phyloP scores from a whole-genome alignment of 176 grass and related monocot genomes.

The Triticum turgidum region DNA sequence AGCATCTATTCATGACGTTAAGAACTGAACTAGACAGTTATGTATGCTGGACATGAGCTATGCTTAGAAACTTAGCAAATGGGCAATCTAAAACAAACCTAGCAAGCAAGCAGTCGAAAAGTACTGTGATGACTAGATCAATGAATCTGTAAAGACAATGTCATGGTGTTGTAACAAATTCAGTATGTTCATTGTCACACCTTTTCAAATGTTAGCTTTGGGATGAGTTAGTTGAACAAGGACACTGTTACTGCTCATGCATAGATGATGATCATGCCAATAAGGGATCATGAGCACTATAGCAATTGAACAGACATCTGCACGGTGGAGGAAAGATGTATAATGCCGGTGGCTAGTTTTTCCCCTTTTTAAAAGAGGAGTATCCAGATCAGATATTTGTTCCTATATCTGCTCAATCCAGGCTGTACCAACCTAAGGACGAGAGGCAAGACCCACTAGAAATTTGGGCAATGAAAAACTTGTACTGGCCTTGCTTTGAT shows the following conservation, averaged over 20 bases:
- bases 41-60: constrained; percentile 12
- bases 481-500: constrained; percentile 24
- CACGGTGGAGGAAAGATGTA: background rate
- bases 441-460: constrained; percentile 5
- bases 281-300: background rate
- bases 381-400: background rate
- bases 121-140: background rate
- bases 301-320: background rate
- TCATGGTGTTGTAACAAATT: background rate
- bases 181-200: background rate
- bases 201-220: background rate
- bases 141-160: background rate
- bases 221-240: background rate
- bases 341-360: background rate
- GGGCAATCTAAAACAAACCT: background rate
- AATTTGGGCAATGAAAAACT: constrained; percentile 13
- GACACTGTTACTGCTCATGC: background rate
- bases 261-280: background rate
- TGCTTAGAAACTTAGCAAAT: background rate
- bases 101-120: background rate
- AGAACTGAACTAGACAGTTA: background rate
- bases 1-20: constrained; percentile 11
- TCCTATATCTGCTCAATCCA: background rate
- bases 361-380: background rate
- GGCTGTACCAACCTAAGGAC: constrained; percentile 35